Conservation (phyloP, 805 yeast genomes). For the Blastobotrys americana region DNA sequence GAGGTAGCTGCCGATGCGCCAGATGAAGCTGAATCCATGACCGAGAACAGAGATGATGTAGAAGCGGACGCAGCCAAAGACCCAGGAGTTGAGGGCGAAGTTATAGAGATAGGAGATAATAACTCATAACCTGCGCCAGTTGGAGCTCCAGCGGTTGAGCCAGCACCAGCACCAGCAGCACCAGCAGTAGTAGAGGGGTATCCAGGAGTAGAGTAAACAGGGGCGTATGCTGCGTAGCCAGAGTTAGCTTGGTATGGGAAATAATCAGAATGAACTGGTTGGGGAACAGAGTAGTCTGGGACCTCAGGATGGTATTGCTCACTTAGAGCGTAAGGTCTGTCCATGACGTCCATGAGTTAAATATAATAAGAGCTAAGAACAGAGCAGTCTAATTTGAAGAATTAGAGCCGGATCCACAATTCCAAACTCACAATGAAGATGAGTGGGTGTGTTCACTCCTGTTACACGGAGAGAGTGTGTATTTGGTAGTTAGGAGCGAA, state of each 20-base stretch:
- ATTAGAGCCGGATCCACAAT: too few relatives aligned
- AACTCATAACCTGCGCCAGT: neutral
- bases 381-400: neutral
- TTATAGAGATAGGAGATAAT: neutral
- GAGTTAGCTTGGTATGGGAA: neutral
- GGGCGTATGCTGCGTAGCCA: neutral
- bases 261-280: neutral
- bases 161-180: too few relatives aligned
- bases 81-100: neutral
- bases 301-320: neutral
- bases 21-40: neutral
- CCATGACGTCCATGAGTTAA: neutral
- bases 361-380: neutral
- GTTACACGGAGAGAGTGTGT: neutral
- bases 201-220: neutral
- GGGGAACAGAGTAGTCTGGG: neutral
- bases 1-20: too few relatives aligned
- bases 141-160: neutral
- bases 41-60: neutral
- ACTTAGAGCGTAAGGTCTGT: neutral
- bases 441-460: neutral
- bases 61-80: neutral
- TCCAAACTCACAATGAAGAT: neutral
- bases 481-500: neutral
- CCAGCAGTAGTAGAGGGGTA: neutral